phyloP scores from a whole-genome alignment of 2,329 filamentous ascomycete species.

The Talaromyces sp. region DNA sequence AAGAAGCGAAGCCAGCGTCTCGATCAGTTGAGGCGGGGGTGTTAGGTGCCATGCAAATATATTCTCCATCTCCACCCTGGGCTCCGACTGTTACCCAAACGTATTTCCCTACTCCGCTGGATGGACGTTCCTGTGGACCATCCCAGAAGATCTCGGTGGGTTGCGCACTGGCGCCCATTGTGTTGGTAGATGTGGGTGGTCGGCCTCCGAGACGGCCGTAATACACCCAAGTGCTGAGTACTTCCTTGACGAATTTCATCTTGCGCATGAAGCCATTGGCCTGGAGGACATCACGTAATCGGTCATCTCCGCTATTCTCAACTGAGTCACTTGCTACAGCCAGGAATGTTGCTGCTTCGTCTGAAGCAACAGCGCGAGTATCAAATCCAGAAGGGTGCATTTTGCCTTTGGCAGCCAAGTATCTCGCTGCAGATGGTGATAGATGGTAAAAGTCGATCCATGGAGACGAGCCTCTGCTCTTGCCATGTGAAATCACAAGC shows the following conservation, averaged over 20 bases:
- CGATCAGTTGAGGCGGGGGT: background rate
- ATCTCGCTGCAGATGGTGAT: slow-evolving; percentile 44
- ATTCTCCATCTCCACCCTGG: slow-evolving; percentile 46
- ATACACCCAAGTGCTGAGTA: slow-evolving; percentile 41
- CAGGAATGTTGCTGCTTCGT: slow-evolving; percentile 41
- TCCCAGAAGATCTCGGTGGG: slow-evolving; percentile 39
- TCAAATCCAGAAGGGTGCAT: slow-evolving; percentile 45
- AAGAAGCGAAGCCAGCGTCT: background rate
- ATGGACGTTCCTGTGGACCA: slow-evolving; percentile 41
- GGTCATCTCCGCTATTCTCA: slow-evolving; percentile 34
- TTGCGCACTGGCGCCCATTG: slow-evolving; percentile 19
- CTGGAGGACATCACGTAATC: slow-evolving; percentile 42
- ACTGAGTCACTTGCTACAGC: slow-evolving; percentile 38
- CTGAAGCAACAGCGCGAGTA: slow-evolving; percentile 41
- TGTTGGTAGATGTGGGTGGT: slow-evolving; percentile 21
- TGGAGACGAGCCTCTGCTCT: slow-evolving; percentile 37
- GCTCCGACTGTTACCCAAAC: slow-evolving; percentile 52
- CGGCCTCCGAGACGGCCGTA: slow-evolving; percentile 38
- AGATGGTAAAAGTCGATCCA: slow-evolving; percentile 51
- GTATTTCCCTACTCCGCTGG: slow-evolving; percentile 48
- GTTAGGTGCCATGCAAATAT: slow-evolving; percentile 27
- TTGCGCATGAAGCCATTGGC: slow-evolving; percentile 46
- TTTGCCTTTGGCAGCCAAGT: slow-evolving; percentile 40
- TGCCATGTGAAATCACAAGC: slow-evolving; percentile 44
- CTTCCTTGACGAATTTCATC: slow-evolving; percentile 40